Percentiles rank a stretch among this genome's conserved stretches.
Evolutionary conservation across 2,329 filamentous ascomycete species (phyloP).

Genomic region (Aaosphaeria pasadenensis): DNA sequence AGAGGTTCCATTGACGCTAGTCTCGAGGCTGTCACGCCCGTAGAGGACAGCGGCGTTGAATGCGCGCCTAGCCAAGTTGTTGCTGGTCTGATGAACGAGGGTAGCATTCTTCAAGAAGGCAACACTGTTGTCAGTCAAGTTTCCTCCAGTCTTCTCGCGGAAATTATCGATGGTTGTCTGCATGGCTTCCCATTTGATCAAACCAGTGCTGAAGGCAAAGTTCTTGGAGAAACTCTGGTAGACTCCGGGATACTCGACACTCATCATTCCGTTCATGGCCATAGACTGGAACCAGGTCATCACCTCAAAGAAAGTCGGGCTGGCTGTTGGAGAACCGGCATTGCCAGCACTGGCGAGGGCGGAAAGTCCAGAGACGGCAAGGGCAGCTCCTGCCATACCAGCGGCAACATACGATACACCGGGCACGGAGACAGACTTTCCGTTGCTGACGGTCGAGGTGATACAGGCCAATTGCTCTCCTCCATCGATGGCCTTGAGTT

Average conservation of each 20-base stretch:
- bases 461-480: slow-evolving; percentile 74
- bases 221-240: slow-evolving; percentile 91
- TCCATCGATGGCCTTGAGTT: slow-evolving; percentile 63
- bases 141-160: slow-evolving; percentile 75
- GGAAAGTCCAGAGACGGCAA: slow-evolving; percentile 69
- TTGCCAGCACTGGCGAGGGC: slow-evolving; percentile 59
- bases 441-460: slow-evolving; percentile 77
- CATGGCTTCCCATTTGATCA: slow-evolving; percentile 79
- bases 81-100: slow-evolving; percentile 62
- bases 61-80: slow-evolving; percentile 56
- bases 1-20: slow-evolving; percentile 36
- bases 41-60: slow-evolving; percentile 47
- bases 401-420: slow-evolving; percentile 82
- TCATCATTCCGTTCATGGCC: slow-evolving; percentile 95
- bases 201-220: slow-evolving; percentile 85
- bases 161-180: slow-evolving; percentile 83
- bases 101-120: slow-evolving; percentile 72
- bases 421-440: slow-evolving; percentile 72
- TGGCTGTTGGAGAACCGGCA: slow-evolving; percentile 57
- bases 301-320: slow-evolving; percentile 82
- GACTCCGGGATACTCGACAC: slow-evolving; percentile 79
- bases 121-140: slow-evolving; percentile 77
- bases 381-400: slow-evolving; percentile 79
- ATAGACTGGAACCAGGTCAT: slow-evolving; percentile 90
- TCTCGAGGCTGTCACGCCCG: slow-evolving; percentile 48